phyloP scores from a whole-genome alignment of 768 basidiomycete genomes.

The Krasilnikovozyma curviuscula region DNA sequence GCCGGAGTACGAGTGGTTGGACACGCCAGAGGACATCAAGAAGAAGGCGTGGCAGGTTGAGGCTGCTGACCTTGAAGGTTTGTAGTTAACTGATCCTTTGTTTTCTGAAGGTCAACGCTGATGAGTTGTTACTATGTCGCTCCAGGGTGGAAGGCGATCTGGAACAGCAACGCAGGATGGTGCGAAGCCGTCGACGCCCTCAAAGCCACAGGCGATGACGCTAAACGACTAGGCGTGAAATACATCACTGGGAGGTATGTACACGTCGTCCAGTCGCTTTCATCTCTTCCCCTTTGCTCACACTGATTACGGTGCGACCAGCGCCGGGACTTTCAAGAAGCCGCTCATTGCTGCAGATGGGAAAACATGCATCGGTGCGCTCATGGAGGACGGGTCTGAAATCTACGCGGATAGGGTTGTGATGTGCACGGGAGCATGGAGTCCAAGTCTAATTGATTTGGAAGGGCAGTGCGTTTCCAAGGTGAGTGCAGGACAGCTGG shows the following conservation, averaged over 20 bases:
- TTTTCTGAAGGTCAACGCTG: no score
- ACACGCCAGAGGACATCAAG: slow-evolving; percentile 14
- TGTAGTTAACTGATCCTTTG: background rate
- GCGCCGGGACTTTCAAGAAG: slow-evolving; percentile 19
- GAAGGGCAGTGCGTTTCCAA: slow-evolving; percentile 23
- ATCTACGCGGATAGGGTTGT: slow-evolving; percentile 21
- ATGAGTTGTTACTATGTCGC: background rate
- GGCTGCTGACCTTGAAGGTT: background rate
- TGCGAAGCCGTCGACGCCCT: slow-evolving; percentile 22
- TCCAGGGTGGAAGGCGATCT: slow-evolving; percentile 23
- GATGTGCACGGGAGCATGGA: slow-evolving; percentile 25
- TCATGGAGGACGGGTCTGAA: slow-evolving; percentile 18
- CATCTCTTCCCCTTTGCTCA: background rate
- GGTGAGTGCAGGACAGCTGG: no score
- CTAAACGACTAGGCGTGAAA: slow-evolving; percentile 18
- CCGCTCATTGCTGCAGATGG: slow-evolving; percentile 16
- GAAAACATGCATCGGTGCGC: slow-evolving; percentile 17
- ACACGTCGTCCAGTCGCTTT: background rate
- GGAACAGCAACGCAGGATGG: slow-evolving; percentile 20
- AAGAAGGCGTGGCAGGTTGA: slow-evolving; percentile 15
- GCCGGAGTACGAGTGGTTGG: slow-evolving; percentile 15
- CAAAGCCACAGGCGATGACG: slow-evolving; percentile 17
- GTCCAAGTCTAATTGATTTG: slow-evolving; percentile 20
- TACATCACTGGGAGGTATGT: slow-evolving; percentile 16
- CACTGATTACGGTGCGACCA: background rate